Percentiles rank a stretch among this genome's conserved stretches.
Evolutionary conservation across 2,329 filamentous ascomycete genomes (phyloP).

Genomic region (Penicillium sp.): DNA sequence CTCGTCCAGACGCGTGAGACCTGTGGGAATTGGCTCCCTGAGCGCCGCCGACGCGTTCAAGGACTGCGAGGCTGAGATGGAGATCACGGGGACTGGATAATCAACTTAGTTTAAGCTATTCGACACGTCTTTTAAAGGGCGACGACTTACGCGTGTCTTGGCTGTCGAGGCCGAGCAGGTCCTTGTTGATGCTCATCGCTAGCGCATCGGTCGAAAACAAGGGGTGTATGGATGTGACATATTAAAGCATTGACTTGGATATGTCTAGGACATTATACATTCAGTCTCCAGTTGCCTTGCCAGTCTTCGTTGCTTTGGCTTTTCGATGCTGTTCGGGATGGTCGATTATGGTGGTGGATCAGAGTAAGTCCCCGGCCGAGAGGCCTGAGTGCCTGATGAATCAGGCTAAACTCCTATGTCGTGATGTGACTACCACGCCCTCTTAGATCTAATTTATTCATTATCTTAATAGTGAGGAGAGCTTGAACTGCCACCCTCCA

Average conservation of each 20-base stretch:
- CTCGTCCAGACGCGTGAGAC: conserved; percentile 56
- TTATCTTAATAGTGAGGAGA: too few species aligned
- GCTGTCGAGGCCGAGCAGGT: conserved; percentile 40
- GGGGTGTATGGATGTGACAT: background rate
- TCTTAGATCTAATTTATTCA: too few species aligned
- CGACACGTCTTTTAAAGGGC: conserved; percentile 8
- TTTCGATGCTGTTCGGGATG: background rate
- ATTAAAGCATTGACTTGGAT: background rate
- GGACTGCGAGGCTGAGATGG: conserved; percentile 46
- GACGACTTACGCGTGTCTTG: conserved; percentile 38
- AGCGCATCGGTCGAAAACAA: conserved; percentile 2
- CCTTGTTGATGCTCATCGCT: conserved; percentile 36
- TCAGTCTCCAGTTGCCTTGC: background rate
- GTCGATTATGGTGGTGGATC: background rate
- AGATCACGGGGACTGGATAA: conserved; percentile 36
- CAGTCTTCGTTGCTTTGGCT: background rate
- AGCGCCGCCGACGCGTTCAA: conserved; percentile 37
- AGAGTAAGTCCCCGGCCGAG: background rate
- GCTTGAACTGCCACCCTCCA: too few species aligned
- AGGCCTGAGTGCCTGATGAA: too few species aligned
- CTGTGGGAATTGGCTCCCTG: conserved; percentile 46
- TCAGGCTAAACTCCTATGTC: too few species aligned
- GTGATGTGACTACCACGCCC: too few species aligned
- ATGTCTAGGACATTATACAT: background rate
- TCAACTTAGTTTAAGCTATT: conserved; percentile 17